phyloP scores from a whole-genome alignment of 352 stramenopile genomes.

The Aphanomyces astaci region DNA sequence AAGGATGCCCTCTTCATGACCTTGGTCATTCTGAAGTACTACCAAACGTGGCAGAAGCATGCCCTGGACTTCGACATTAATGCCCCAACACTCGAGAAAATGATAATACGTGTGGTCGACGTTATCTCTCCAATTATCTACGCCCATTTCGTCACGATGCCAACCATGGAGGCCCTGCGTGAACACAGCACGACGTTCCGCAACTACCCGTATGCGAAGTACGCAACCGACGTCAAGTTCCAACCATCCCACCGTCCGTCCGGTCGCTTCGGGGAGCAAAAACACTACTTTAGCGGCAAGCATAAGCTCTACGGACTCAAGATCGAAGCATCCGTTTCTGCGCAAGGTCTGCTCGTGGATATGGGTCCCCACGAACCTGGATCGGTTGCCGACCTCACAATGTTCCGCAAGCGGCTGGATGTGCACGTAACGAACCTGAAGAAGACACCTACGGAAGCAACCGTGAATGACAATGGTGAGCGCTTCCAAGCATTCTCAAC shows the following conservation, averaged over 20 bases:
- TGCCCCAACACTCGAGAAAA: not conserved
- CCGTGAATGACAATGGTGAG: too few relatives aligned
- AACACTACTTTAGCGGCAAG: constrained; percentile 18
- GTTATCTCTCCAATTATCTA: not conserved
- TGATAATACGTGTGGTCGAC: not conserved
- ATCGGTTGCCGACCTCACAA: constrained; percentile 23
- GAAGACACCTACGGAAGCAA: too few relatives aligned
- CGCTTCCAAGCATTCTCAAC: too few relatives aligned
- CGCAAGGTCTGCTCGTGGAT: constrained; percentile 11
- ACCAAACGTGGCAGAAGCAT: not conserved
- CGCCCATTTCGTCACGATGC: not conserved
- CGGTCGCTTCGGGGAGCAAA: not conserved
- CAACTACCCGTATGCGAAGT: not conserved
- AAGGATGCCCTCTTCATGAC: constrained; percentile 7
- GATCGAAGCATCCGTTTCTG: constrained; percentile 20
- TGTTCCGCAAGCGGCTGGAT: too few relatives aligned
- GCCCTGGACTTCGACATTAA: not conserved
- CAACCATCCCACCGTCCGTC: not conserved
- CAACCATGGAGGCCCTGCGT: not conserved
- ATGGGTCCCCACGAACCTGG: constrained; percentile 16
- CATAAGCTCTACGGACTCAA: constrained; percentile 28
- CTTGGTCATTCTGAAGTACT: constrained; percentile 3
- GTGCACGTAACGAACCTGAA: too few relatives aligned
- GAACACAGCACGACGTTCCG: not conserved
- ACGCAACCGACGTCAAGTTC: constrained; percentile 14